phyloP scores from a whole-genome alignment of 345 rosid genomes.

The Excoecaria agallocha region DNA sequence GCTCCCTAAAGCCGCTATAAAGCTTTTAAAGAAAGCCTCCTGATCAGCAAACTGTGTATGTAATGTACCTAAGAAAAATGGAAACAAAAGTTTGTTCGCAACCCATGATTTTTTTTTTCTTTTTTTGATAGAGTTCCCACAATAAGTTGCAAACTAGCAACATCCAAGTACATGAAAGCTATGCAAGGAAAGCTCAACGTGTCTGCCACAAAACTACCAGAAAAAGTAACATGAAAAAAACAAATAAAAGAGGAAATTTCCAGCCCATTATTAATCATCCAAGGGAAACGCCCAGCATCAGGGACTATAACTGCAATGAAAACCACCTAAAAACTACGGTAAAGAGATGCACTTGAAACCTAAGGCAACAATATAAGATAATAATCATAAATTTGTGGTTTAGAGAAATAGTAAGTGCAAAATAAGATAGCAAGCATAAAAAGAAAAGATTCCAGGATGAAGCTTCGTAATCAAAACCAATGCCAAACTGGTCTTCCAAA shows the following conservation, averaged over 20 bases:
- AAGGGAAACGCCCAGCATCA: conserved; percentile 8
- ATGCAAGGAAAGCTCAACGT: neutral
- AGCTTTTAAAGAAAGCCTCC: too few relatives aligned
- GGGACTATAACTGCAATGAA: conserved; percentile 4
- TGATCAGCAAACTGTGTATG: too few relatives aligned
- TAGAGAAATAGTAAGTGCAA: neutral
- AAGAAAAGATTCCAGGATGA: neutral
- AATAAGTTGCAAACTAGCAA: neutral
- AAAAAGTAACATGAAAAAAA: neutral
- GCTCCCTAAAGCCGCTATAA: too few relatives aligned
- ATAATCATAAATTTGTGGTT: neutral
- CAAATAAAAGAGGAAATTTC: neutral
- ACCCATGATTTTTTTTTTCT: too few relatives aligned
- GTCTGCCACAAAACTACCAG: neutral
- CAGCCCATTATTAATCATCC: conserved; percentile 1
- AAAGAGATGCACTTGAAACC: conserved; percentile 15
- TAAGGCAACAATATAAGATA: neutral
- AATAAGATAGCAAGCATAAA: neutral
- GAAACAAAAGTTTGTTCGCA: too few relatives aligned
- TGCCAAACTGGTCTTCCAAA: neutral
- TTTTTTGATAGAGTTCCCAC: neutral
- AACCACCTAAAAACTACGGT: conserved; percentile 4
- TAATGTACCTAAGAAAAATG: too few relatives aligned
- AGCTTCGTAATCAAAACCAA: neutral
- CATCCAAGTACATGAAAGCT: neutral